Evolutionary conservation across 176 grass and related monocot genomes (phyloP).

Genomic region (Microstegium vimineum): DNA sequence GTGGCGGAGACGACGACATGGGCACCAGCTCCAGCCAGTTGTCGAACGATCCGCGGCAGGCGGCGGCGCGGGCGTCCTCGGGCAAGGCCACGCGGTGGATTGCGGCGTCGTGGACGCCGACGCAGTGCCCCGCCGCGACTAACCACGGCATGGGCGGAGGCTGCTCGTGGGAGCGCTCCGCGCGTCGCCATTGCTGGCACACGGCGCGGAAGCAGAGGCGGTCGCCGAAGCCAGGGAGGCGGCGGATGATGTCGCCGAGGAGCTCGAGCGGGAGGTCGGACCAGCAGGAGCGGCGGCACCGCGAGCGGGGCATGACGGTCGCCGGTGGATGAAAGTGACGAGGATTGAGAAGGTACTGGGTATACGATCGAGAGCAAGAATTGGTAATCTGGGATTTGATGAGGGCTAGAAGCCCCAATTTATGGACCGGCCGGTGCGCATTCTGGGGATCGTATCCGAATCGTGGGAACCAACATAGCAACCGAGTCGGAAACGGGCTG

Average conservation of each 20-base stretch:
- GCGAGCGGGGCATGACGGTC: too few species aligned
- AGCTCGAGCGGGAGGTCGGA: neutral
- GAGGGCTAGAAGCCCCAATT: too few species aligned
- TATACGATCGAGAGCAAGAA: too few species aligned
- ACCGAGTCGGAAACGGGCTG: too few species aligned
- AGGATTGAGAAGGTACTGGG: too few species aligned
- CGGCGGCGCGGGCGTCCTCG: neutral
- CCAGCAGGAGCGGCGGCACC: neutral
- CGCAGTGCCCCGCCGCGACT: neutral
- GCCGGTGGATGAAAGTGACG: too few species aligned
- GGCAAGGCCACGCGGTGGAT: neutral
- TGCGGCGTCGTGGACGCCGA: neutral
- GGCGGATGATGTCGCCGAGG: neutral
- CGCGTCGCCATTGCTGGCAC: neutral
- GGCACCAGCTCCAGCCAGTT: neutral
- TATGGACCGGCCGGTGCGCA: too few species aligned
- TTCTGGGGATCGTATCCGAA: too few species aligned
- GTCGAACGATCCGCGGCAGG: neutral
- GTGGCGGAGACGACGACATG: rapidly evolving
- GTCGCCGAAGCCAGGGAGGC: neutral
- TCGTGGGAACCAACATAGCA: too few species aligned
- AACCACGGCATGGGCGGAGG: neutral
- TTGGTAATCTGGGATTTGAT: too few species aligned
- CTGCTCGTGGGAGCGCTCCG: neutral
- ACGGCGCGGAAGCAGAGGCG: neutral